Evolutionary conservation across 1,139 yeast genomes (phyloP), one percentile per base, ranked within the genome.

Genomic region (Yamadazyma mexicana): DNA sequence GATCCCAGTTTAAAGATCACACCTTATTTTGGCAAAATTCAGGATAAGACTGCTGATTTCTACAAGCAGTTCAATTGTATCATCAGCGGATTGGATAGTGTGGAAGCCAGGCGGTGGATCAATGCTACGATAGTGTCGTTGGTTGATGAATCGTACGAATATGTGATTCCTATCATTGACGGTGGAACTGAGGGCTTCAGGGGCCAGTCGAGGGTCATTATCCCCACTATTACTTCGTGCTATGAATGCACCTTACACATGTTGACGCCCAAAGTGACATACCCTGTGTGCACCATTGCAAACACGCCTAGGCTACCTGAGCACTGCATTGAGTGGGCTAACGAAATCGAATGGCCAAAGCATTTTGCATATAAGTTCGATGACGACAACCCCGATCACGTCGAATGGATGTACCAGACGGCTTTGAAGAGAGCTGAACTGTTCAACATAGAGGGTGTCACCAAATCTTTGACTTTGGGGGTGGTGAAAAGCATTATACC

Each of bases 121-220:
- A 92, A 91, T 59, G 81, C 87, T 14, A 81, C 81, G 7, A 62
- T 92, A 33, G 79, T 86, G 1, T 69, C 78, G 4, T 53, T 87
- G 54, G 87, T 85, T 5, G 80, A 75, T 44, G 62, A 69, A 5
- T 73, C 75, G 39, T 34, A 41, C 5, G 77, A 75, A 34, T 61
- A 64, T 9, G 62, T 87, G 24, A 83, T 87, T 31, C 97, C 98
- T 0, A 63, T 92, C 56, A 80, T 92, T 24, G 98, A 92, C 56
- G 98, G 98, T 2, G 98, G 98, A 2, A 86, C 96, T 0, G 98
- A 92, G 56, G 98, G 98, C 0, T 85, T 92, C 55, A 76, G 87
- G 48, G 98, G 98, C 4, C 97, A 92, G 55, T 80, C 91, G 12
- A 81, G 96, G 53, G 87, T 89, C 9, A 88, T 91, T 31, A 62